Base-by-base conservation (phyloP, 1,284 basidiomycete species). In the Heterobasidion parviporum region DNA sequence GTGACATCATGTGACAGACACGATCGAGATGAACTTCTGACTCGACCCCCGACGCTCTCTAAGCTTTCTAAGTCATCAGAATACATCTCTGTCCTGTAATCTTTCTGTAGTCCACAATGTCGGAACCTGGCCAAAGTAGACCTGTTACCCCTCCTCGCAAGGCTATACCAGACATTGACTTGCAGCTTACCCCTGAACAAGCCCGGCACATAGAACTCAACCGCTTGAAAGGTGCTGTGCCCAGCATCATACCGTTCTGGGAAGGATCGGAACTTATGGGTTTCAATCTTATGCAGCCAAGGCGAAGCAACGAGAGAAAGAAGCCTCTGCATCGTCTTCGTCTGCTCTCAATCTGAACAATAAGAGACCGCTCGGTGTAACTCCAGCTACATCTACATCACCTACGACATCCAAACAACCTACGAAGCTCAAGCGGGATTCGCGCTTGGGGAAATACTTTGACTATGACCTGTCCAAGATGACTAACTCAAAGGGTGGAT, bases 391-490 rank as follows among this genome's bases (percentile, higher is more conserved):
- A 8, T 85, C 85, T 20, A 79, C 72, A 6, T 84, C 85, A 14
- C 80, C 85, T 0, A 86, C 87, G 7, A 76, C 70, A 1, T 71
- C 79, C 3, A 66, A 65, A 1, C 74, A 76, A 54, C 66, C 71
- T 2, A 75, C 77, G 56, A 83, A 84, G 35, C 72, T 91, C 55
- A 80, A 81, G 64, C 80, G 86, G 14, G 87, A 91, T 62, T 78
- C 82, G 8, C 78, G 87, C 33, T 73, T 92, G 1, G 89, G 89
- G 33, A 92, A 86, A 54, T 96, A 96, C 71, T 93, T 94, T 62
- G 94, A 97, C 61, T 98, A 97, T 81, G 94, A 97, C 69, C 70
- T 98, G n/a, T 91, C 89, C 16, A 98, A 96, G 74, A 92, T 96
- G 88, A 87, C 91, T 63, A 96, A 98, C 67, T 89, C 92, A 3